These are phyloP conservation scores for Suhomyces pyralidae DNA, from an alignment of 805 yeast genomes.

Conservation along the genomic window DNA sequence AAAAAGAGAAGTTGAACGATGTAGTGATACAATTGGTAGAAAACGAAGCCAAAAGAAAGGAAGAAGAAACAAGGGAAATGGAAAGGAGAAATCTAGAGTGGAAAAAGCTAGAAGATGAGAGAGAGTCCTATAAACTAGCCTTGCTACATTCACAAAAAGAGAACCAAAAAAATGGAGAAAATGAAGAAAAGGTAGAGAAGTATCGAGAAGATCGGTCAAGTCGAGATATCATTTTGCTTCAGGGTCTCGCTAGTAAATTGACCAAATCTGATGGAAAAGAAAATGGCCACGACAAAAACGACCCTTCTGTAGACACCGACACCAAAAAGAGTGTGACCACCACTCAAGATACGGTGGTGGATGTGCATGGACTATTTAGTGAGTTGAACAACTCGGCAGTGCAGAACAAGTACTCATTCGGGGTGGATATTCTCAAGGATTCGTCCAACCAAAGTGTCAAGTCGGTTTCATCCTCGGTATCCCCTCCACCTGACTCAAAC, in stretches of 20 bases:
- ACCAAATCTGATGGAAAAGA: neutral
- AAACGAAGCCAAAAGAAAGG: neutral
- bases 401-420: neutral
- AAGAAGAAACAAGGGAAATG: neutral
- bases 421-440: neutral
- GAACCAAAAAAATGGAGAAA: neutral
- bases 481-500: neutral
- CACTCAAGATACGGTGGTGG: slow-evolving; percentile 11
- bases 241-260: neutral
- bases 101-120: neutral
- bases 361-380: slow-evolving; percentile 11
- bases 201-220: neutral
- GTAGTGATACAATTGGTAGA: neutral
- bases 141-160: neutral
- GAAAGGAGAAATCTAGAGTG: neutral
- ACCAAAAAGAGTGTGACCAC: slow-evolving; percentile 7
- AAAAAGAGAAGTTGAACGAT: slow-evolving; percentile 7
- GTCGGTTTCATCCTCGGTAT: neutral
- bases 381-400: slow-evolving; percentile 1
- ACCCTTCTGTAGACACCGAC: neutral
- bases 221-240: neutral
- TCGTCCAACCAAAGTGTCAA: neutral
- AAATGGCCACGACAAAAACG: neutral
- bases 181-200: too few species aligned
- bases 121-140: neutral